These are phyloP conservation scores for Lunasporangiospora selenospora DNA, from an alignment of 192 early-diverging fungal genomes.

Conservation along the genomic window DNA sequence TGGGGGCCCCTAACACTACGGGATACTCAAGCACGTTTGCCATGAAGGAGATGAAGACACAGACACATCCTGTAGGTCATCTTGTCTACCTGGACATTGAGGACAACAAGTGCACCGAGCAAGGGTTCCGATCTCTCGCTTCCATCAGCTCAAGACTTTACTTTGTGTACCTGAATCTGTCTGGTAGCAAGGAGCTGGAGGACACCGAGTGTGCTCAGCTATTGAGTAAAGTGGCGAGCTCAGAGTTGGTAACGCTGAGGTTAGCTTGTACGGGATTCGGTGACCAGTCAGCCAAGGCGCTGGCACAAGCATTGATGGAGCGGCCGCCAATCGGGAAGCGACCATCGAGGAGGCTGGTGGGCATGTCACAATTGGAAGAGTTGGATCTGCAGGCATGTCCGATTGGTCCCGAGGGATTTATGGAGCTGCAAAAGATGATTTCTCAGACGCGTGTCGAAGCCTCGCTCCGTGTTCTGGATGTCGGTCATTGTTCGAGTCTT, in stretches of 20 bases:
- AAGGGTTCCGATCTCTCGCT: conserved; percentile 30
- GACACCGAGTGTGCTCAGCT: conserved; percentile 30
- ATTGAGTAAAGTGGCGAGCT: conserved; percentile 14
- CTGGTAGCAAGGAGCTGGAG: conserved; percentile 14
- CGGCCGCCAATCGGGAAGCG: too few relatives aligned
- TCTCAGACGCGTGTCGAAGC: background rate
- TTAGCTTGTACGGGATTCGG: conserved; percentile 38
- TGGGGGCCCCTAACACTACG: background rate
- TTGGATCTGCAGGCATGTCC: conserved; percentile 35
- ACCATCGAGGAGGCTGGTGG: too few relatives aligned
- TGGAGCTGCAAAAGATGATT: conserved; percentile 6
- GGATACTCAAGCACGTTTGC: background rate
- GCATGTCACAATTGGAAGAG: conserved; percentile 23
- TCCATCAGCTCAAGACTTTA: conserved; percentile 20
- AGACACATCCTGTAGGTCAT: conserved; percentile 19
- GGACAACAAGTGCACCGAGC: conserved; percentile 26
- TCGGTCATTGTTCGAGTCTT: conserved; percentile 28
- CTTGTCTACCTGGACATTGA: conserved; percentile 40
- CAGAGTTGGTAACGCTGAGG: conserved; percentile 18
- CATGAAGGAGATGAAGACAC: background rate
- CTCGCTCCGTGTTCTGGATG: conserved; percentile 16
- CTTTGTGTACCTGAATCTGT: conserved; percentile 29
- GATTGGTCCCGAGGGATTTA: conserved; percentile 15
- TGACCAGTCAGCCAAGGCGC: conserved; percentile 13
- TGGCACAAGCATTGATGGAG: conserved; percentile 1